Base-by-base conservation (phyloP, 352 stramenopile genomes). In the Pythium monospermum region DNA sequence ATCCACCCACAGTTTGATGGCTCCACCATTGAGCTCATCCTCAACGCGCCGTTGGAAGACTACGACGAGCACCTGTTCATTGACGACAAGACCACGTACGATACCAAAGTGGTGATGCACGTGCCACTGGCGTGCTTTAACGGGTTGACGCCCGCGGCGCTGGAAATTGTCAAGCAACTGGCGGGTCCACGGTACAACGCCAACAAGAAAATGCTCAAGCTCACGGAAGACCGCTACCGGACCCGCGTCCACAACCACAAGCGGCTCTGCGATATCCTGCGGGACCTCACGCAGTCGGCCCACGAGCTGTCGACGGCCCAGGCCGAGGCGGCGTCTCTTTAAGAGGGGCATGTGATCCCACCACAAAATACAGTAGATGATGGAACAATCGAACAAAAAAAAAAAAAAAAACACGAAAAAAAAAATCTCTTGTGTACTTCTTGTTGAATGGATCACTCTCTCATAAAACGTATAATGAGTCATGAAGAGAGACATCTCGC, bases 211-310 rank as follows among this genome's bases (percentile, higher is more conserved):
- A 57, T 69, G 48, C 64, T 91, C 61, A 91, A 91, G 66, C 69
- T 91, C 49, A 69, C 76, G 30, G 81, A 91, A 57, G 81, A 91
- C 66, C 76, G 76, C 37, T 89, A 89, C 72, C 60, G 66, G 27
- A 84, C 66, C 53, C 81, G 81, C 47, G 78, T 91, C 54, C 71
- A 74, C 66, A 91, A 91, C 72, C 81, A 91, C 74, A 89, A 91
- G 71, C 76, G 81, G 13, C 70, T 91, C 51, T 91, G 81, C 57
- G 81, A 87, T 49, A 84, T 91, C 55, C 64, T 91, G 59, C 77
- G 69, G 40, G 78, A 91, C 42, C 67, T 91, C 25, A 88, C 80
- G 32, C 56, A 81, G 54, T 82, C 77, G 23, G 73, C 80, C n/a
- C 64, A 81, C 53, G 65, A 88, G 53, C 63, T 88, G 35, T 84